Base-by-base conservation (phyloP, 129 eudicot species). In the Tanacetum coccineum region DNA sequence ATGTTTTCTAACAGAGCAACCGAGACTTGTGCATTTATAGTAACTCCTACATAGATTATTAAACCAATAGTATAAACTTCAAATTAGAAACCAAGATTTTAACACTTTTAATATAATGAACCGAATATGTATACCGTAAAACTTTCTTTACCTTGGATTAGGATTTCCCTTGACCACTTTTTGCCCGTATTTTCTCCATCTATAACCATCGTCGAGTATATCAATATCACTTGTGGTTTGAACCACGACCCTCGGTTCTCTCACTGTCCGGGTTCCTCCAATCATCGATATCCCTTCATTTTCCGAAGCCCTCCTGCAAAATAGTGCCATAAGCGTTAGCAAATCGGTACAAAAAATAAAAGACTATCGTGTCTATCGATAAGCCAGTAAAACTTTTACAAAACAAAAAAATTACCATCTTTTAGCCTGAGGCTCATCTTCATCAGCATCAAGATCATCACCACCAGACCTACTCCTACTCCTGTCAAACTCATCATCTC, bases 111-210 rank as follows among this genome's bases (percentile, higher is more conserved):
- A 54, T 56, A 30, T 8, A 40, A 49, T 22, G n/a, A 54, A 17
- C 22, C 19, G 7, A 26, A 48, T 15, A 66, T 11, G 4, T 51
- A 30, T n/a, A n/a, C n/a, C n/a, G 18, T 59, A 20, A 36, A 36
- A 53, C 10, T 47, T 49, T n/a, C 6, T 50, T 74, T 78, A 92
- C 98, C 98, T 92, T n/a, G 98, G 98, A 84, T 92, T 92, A 9
- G 96, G 95, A 83, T 92, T 92, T 59, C 96, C 95, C 75, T 88
- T 91, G n/a, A 91, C 98, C 47, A 87, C 98, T 26, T 92, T 92
- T 72, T 92, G 98, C 14, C 98, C 96, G 59, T 92, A 92, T 71
- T 92, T 92, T 59, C 96, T 87, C 97, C 97, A 91, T 68, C 95
- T 79, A 70, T 87, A 91, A 2, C 97, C 96, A 70, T 91, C 98